phyloP scores from a whole-genome alignment of 2,329 filamentous ascomycete species.

The Trichoderma guizhouense region DNA sequence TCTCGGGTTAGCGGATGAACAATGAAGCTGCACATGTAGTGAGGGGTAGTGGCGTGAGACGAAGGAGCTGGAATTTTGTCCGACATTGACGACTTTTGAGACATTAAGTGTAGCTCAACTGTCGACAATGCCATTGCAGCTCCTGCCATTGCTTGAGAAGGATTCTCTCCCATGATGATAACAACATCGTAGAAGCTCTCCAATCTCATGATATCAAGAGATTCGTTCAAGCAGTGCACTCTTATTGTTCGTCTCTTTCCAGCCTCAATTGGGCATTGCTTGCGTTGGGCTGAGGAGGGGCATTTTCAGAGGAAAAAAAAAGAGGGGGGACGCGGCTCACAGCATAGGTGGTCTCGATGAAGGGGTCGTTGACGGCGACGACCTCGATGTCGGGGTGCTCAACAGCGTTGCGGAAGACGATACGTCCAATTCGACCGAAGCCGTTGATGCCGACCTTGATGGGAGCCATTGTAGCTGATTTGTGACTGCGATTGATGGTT shows the following conservation, averaged over 20 bases:
- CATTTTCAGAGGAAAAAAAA: background rate
- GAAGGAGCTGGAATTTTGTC: background rate
- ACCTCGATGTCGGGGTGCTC: conserved; percentile 87
- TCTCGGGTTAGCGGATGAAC: background rate
- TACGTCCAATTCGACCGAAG: conserved; percentile 98
- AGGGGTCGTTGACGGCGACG: conserved; percentile 97
- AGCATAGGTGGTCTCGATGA: conserved; percentile 97
- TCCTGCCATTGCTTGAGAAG: background rate
- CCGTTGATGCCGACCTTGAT: conserved; percentile 96
- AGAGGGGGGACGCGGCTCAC: conserved; percentile 57
- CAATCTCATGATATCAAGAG: background rate
- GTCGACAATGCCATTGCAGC: background rate
- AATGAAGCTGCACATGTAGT: background rate
- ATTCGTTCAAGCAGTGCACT: background rate
- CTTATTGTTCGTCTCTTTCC: background rate
- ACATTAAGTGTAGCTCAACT: background rate
- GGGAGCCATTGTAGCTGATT: conserved; percentile 24
- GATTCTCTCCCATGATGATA: background rate
- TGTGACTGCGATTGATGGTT: conserved; percentile 17
- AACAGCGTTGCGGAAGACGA: conserved; percentile 97
- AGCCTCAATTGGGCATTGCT: background rate
- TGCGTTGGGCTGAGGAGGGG: conserved; percentile 8
- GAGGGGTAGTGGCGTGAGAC: background rate
- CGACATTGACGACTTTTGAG: background rate
- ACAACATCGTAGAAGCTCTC: background rate